Evolutionary conservation across 176 grass and related monocot genomes (phyloP).

Genomic region (Lolium rigidum): DNA sequence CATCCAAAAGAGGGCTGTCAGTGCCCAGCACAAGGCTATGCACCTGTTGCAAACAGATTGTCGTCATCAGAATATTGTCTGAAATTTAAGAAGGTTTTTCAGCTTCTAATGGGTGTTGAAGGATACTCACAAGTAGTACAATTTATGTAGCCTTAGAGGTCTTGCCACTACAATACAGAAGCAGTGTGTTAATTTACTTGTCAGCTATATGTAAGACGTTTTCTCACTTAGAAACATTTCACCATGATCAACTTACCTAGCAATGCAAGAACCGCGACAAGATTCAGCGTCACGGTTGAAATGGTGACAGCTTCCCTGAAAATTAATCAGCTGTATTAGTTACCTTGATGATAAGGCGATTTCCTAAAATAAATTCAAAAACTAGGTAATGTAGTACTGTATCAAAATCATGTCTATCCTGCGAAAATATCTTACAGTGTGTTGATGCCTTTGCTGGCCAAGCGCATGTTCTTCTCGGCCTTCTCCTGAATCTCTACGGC

Average conservation of each 20-base stretch:
- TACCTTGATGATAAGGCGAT: background rate
- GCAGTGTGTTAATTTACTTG: background rate
- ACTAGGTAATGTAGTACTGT: background rate
- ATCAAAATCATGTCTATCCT: background rate
- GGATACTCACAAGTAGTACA: conserved; percentile 62
- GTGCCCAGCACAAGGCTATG: conserved; percentile 73
- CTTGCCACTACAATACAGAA: conserved; percentile 56
- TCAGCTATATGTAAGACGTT: background rate
- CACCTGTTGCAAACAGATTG: conserved; percentile 51
- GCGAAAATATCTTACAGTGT: conserved; percentile 65
- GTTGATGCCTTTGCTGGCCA: conserved; percentile 73
- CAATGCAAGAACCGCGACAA: conserved; percentile 50
- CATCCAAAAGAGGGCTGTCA: conserved; percentile 75
- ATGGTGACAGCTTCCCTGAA: conserved; percentile 75
- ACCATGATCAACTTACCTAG: conserved; percentile 52
- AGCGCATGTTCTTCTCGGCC: conserved; percentile 65
- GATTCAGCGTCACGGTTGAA: conserved; percentile 57
- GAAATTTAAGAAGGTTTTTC: background rate
- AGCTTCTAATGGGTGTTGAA: conserved; percentile 10
- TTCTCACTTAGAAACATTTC: background rate
- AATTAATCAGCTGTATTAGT: background rate
- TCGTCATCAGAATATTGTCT: conserved; percentile 13
- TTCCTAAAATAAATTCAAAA: background rate
- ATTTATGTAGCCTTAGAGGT: conserved; percentile 48
- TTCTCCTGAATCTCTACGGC: conserved; percentile 68